Conservation (phyloP, 371 early-diverging fungal genomes). For the Dichotomocladium elegans region DNA sequence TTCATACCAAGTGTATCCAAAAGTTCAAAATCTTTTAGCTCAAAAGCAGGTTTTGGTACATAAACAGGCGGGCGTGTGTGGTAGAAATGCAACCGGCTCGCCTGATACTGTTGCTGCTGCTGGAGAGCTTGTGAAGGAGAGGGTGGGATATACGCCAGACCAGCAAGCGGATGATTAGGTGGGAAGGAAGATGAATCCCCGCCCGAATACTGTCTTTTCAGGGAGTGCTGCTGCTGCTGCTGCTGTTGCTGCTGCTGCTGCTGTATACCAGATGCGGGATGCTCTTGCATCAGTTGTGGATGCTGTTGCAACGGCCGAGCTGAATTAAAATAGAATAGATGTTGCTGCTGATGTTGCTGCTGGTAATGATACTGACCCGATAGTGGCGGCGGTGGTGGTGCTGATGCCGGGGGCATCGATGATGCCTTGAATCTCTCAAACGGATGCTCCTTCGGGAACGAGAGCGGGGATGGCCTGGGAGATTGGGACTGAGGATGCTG, state of each 20-base stretch:
- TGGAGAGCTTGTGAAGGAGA: background rate
- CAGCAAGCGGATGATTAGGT: conserved; percentile 19
- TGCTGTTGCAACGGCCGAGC: background rate
- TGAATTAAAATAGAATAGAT: too few relatives aligned
- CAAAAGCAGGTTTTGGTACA: conserved; percentile 14
- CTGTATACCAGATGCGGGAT: background rate
- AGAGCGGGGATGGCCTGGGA: background rate
- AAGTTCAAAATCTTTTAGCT: conserved; percentile 14
- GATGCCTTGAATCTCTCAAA: too few relatives aligned
- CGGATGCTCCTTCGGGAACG: background rate
- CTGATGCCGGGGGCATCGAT: background rate
- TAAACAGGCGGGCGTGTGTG: conserved; percentile 17
- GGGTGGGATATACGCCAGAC: too few relatives aligned
- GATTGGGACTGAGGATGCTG: background rate
- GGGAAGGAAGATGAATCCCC: conserved; percentile 7
- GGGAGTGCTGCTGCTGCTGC: conserved; percentile 10
- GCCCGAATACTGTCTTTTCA: conserved; percentile 6
- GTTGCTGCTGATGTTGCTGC: too few relatives aligned
- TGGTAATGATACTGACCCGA: background rate
- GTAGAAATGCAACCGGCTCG: conserved; percentile 10
- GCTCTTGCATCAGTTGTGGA: background rate
- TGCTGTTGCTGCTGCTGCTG: background rate
- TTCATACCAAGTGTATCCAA: conserved; percentile 17
- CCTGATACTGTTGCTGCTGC: conserved; percentile 15
- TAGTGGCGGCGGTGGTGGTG: conserved; percentile 1